Percentiles rank a stretch among this genome's conserved stretches.
Conservation (phyloP, 2,329 filamentous ascomycete genomes). For the Triangularia verruculosa region DNA sequence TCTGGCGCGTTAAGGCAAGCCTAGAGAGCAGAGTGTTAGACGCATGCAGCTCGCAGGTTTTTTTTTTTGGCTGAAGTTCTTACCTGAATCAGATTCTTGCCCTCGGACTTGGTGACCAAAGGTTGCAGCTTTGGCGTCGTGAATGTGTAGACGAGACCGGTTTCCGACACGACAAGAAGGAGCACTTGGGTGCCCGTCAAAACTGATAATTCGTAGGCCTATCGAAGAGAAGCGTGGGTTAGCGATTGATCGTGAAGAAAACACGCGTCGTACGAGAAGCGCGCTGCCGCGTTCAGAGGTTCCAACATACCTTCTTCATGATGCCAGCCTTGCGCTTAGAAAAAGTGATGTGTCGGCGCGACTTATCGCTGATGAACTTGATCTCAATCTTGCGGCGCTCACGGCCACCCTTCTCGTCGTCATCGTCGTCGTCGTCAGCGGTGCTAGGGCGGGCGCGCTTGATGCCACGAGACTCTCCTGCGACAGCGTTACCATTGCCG, state of each 20-base stretch:
- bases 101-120: slow-evolving; percentile 95
- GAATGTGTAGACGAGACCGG: slow-evolving; percentile 95
- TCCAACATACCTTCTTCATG: slow-evolving; percentile 91
- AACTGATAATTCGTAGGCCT: slow-evolving; percentile 97
- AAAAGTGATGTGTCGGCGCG: slow-evolving; percentile 97
- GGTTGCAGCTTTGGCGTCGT: slow-evolving; percentile 98
- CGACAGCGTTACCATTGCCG: slow-evolving; percentile 66
- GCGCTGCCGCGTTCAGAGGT: slow-evolving; percentile 4
- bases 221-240: slow-evolving; percentile 16
- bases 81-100: slow-evolving; percentile 99
- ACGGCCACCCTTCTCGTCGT: slow-evolving; percentile 95
- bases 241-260: slow-evolving; percentile 17
- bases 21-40: slow-evolving; percentile 47
- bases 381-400: slow-evolving; percentile 99
- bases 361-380: slow-evolving; percentile 99
- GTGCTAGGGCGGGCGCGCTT: slow-evolving; percentile 83
- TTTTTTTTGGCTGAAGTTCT: too few species aligned
- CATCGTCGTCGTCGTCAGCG: slow-evolving; percentile 92
- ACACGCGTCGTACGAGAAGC: slow-evolving; percentile 18
- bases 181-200: slow-evolving; percentile 97
- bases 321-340: slow-evolving; percentile 99
- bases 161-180: slow-evolving; percentile 94
- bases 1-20: slow-evolving; percentile 96
- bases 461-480: slow-evolving; percentile 72
- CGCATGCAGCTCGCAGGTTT: too few species aligned